phyloP scores from a whole-genome alignment of 75 land plant species.

The Ceratopteris richardii region DNA sequence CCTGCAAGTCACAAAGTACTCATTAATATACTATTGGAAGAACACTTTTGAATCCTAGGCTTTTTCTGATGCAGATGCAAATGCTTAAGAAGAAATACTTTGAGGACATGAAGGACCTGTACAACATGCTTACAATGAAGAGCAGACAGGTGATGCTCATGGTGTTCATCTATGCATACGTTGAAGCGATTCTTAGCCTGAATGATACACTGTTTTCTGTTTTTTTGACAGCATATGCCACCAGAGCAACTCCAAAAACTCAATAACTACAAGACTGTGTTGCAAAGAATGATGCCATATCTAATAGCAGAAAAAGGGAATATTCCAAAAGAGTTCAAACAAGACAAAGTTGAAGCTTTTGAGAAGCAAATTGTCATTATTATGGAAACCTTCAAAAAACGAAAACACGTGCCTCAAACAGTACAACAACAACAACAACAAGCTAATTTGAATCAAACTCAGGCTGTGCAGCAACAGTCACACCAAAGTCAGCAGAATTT shows the following conservation, averaged over 20 bases:
- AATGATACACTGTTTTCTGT: not conserved
- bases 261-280: slow-evolving; percentile 38
- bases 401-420: slow-evolving; percentile 35
- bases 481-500: slow-evolving; percentile 36
- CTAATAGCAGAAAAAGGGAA: slow-evolving; percentile 37
- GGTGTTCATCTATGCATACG: too few relatives aligned
- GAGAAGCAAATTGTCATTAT: slow-evolving; percentile 71
- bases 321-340: slow-evolving; percentile 35
- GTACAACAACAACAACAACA: slow-evolving; percentile 16
- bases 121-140: slow-evolving; percentile 21
- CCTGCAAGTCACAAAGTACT: not conserved
- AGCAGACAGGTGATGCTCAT: slow-evolving; percentile 26
- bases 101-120: slow-evolving; percentile 30
- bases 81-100: slow-evolving; percentile 31
- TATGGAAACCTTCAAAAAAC: slow-evolving; percentile 41
- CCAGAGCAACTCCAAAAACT: slow-evolving; percentile 60
- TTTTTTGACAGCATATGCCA: slow-evolving; percentile 39
- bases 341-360: slow-evolving; percentile 51
- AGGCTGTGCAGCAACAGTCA: slow-evolving; percentile 17
- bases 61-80: slow-evolving; percentile 29
- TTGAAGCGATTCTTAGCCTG: not conserved
- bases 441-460: slow-evolving; percentile 6
- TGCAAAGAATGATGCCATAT: slow-evolving; percentile 44
- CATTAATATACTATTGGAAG: not conserved
- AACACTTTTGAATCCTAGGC: too few relatives aligned